Evolutionary conservation across 2,329 filamentous ascomycete species (phyloP), one percentile per base, ranked within the genome.

Genomic region (Cadophora sp.): DNA sequence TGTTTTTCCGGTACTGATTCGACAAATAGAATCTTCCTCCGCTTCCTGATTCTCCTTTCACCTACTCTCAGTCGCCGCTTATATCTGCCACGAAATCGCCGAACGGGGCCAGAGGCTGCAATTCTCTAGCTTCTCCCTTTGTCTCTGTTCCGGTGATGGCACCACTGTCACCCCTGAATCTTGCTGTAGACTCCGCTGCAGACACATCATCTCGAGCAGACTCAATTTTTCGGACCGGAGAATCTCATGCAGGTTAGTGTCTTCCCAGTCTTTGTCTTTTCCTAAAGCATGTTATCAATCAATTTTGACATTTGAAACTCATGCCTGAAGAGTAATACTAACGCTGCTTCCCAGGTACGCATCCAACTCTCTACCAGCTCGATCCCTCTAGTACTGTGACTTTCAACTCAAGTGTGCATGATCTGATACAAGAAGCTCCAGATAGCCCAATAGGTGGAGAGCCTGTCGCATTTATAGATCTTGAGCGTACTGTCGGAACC

Each of bases 391-490:
- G 64, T 61, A 50, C 31, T 29, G 61, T 62, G 11, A 72, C 69
- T n/a, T 73, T 72, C 65, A 64, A 74, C 27, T 70, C 66, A 34
- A 60, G 46, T 26, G 67, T 73, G 31, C 62, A 59, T 55, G 69
- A 71, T 56, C 58, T 73, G 8, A 43, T 74, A 31, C 72, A 74
- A 63, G 56, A 69, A 14, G 62, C 37, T 24, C 71, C 71, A 19
- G 72, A 73, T 50, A 60, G 58, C 59, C 73, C 72, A 27, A 75
- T 75, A 56, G 72, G 73, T 29, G 69, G 72, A 19, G 34, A 63
- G 24, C 37, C 31, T 64, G 71, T 68, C 26, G 66, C 60, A 14
- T 67, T 66, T 11, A 65, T 72, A 64, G 46, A 48, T 22, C 43
- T 7, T n/a, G 48, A 56, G 26, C 29, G 22, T 22, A 19, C 40